Evolutionary conservation across 306 rosid species (phyloP).

Genomic region (Mimosa bimucronata): DNA sequence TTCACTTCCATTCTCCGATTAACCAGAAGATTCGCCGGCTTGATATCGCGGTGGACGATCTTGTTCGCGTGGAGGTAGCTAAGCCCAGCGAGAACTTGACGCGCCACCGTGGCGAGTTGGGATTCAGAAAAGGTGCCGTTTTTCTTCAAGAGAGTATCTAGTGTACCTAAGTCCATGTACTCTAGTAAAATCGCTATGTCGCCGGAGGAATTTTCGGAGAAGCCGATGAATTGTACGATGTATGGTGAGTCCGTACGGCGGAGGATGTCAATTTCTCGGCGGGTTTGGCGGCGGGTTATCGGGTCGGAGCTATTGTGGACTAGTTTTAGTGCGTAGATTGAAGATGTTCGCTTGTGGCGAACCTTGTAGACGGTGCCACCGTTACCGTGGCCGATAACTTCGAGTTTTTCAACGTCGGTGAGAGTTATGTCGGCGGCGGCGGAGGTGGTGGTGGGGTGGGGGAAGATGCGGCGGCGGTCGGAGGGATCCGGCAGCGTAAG

Average conservation of each 20-base stretch:
- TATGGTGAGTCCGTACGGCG: conserved; percentile 80
- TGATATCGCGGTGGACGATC: conserved; percentile 85
- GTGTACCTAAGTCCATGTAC: conserved; percentile 70
- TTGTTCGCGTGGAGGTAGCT: conserved; percentile 74
- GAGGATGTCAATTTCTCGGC: conserved; percentile 74
- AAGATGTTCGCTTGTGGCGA: conserved; percentile 62
- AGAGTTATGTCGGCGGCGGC: conserved; percentile 21
- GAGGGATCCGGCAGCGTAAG: conserved; percentile 44
- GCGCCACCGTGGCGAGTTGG: conserved; percentile 58
- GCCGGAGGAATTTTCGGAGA: conserved; percentile 79
- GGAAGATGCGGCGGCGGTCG: conserved; percentile 49
- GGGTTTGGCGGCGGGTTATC: conserved; percentile 60
- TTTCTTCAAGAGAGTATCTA: conserved; percentile 51
- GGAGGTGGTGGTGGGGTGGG: conserved; percentile 21
- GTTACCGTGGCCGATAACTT: conserved; percentile 88
- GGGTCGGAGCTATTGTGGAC: conserved; percentile 60
- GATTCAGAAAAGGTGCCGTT: conserved; percentile 63
- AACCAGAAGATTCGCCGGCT: conserved; percentile 76
- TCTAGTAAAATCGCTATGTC: conserved; percentile 80
- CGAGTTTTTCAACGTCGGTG: conserved; percentile 63
- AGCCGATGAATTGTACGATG: conserved; percentile 54
- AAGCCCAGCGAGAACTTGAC: conserved; percentile 73
- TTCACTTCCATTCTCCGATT: conserved; percentile 62
- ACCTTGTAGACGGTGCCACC: conserved; percentile 95
- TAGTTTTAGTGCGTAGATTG: conserved; percentile 65